phyloP scores from a whole-genome alignment of 257 asterid genomes.

The Solanum sitiens region DNA sequence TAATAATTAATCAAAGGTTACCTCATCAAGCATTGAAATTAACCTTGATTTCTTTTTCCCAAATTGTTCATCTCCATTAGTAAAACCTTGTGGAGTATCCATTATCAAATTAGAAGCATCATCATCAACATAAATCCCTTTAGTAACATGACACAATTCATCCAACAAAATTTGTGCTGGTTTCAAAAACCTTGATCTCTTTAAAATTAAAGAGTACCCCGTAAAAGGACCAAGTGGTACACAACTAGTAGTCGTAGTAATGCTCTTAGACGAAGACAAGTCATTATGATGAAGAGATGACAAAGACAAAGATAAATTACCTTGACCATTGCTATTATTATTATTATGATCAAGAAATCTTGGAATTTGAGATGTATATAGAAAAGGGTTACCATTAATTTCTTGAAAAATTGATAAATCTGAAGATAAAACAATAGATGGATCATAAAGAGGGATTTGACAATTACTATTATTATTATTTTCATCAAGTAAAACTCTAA shows the following conservation, averaged over 20 bases:
- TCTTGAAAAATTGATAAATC: constrained; percentile 48
- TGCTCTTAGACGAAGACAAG: constrained; percentile 30
- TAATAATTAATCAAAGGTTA: constrained; percentile 6
- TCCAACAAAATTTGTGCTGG: constrained; percentile 84
- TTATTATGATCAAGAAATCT: constrained; percentile 33
- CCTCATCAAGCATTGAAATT: constrained; percentile 89
- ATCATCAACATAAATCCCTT: constrained; percentile 27
- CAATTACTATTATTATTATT: constrained; percentile 17
- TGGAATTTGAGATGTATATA: constrained; percentile 29
- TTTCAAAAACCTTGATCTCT: constrained; percentile 67
- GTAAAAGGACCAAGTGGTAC: constrained; percentile 80
- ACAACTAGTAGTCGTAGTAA: neutral
- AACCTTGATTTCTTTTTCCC: constrained; percentile 72
- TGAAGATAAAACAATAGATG: constrained; percentile 32
- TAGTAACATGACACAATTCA: constrained; percentile 66
- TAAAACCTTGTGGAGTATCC: constrained; percentile 20
- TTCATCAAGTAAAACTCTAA: constrained; percentile 36
- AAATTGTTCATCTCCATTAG: constrained; percentile 34
- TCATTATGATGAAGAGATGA: constrained; percentile 52
- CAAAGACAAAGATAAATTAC: constrained; percentile 56
- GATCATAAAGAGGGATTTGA: constrained; percentile 44
- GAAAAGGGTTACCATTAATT: constrained; percentile 25
- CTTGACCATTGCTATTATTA: constrained; percentile 29
- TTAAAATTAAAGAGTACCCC: constrained; percentile 76
- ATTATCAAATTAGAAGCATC: constrained; percentile 5